Evolutionary conservation across 176 grass and related monocot genomes (phyloP).

Genomic region (Secale cereale): DNA sequence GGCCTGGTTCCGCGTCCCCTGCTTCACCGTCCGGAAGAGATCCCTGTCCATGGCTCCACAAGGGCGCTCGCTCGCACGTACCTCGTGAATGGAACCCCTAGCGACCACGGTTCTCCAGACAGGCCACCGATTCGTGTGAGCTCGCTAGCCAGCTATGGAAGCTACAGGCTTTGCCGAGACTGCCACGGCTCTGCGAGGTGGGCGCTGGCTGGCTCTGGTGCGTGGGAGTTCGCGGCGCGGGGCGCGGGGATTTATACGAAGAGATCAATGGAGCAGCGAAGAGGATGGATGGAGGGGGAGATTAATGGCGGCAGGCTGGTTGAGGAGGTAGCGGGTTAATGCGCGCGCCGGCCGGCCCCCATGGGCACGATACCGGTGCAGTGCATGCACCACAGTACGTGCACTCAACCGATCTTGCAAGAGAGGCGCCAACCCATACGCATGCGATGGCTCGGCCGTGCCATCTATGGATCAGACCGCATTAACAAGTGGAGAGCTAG

Average conservation of each 20-base stretch:
- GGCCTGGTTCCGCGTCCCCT: conserved; percentile 36
- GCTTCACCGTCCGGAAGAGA: conserved; percentile 33
- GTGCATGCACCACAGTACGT: background rate
- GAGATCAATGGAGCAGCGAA: background rate
- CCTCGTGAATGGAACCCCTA: background rate
- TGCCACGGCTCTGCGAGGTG: background rate
- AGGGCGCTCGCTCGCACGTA: background rate
- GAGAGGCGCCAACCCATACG: background rate
- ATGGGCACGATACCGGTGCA: background rate
- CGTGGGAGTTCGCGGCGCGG: background rate
- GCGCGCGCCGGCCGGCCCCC: background rate
- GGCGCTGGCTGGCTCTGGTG: background rate
- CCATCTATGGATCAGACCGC: background rate
- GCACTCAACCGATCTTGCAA: background rate
- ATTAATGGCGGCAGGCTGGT: conserved; percentile 26
- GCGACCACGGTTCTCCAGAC: background rate
- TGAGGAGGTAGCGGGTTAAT: conserved; percentile 23
- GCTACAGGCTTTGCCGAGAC: background rate
- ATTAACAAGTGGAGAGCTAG: background rate
- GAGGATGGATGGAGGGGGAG: background rate
- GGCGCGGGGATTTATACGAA: conserved; percentile 25
- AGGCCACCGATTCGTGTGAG: background rate
- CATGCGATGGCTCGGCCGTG: background rate
- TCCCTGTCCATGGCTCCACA: conserved; percentile 19
- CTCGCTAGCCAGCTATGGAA: background rate